Percentiles rank a stretch among this genome's conserved stretches.
These are phyloP conservation scores for Sungouiozyma intestinalis DNA, from an alignment of 805 yeast genomes.

Conservation along the genomic window DNA sequence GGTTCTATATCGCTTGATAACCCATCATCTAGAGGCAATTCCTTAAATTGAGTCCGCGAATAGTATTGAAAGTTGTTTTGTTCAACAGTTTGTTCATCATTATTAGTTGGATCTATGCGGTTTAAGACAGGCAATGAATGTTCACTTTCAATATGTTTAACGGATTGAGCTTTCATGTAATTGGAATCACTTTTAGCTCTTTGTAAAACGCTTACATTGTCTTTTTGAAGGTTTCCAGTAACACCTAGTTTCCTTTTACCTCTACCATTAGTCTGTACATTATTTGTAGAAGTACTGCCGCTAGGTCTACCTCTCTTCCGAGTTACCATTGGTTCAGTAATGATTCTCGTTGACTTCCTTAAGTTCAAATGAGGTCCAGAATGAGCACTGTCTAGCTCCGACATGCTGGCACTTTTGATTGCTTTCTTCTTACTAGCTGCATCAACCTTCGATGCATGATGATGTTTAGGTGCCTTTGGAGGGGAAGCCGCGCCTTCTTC, in stretches of 20 bases:
- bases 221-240: background rate
- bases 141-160: background rate
- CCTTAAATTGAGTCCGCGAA: slow-evolving; percentile 18
- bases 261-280: slow-evolving; percentile 1
- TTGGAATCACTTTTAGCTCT: slow-evolving; percentile 23
- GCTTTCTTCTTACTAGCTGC: slow-evolving; percentile 23
- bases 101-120: background rate
- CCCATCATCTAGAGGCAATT: slow-evolving; percentile 28
- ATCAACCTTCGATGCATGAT: slow-evolving; percentile 45
- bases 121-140: background rate
- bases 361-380: background rate
- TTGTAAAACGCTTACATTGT: slow-evolving; percentile 6
- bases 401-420: slow-evolving; percentile 20
- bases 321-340: slow-evolving; percentile 11
- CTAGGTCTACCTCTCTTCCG: slow-evolving; percentile 28
- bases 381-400: slow-evolving; percentile 6
- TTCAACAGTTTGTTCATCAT: background rate
- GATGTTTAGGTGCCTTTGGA: slow-evolving; percentile 58
- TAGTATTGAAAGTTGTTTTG: background rate
- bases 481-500: slow-evolving; percentile 41
- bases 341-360: background rate
- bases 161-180: background rate
- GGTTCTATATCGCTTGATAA: slow-evolving; percentile 31
- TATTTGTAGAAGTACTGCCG: slow-evolving; percentile 4
- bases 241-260: slow-evolving; percentile 14